Evolutionary conservation across 352 stramenopile species (phyloP).

Genomic region (Peronosclerospora sorghi): DNA sequence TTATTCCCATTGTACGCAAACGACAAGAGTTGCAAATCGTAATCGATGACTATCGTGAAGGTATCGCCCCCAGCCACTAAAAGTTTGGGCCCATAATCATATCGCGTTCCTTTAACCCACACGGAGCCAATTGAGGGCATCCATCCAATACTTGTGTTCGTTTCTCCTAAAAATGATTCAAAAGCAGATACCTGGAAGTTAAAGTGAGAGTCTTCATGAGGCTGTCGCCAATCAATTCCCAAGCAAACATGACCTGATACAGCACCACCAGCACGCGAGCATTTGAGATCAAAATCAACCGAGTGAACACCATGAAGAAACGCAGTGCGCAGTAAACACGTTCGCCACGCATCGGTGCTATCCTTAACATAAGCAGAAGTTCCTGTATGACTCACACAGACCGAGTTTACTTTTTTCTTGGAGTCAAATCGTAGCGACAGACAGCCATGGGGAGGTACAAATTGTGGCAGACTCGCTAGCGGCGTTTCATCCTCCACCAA

Average conservation of each 20-base stretch:
- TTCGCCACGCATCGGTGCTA: slow-evolving; percentile 45
- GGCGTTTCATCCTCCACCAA: slow-evolving; percentile 69
- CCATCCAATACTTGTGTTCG: slow-evolving; percentile 52
- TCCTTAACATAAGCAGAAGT: slow-evolving; percentile 49
- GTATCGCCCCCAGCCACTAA: slow-evolving; percentile 51
- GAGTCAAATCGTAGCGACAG: slow-evolving; percentile 49
- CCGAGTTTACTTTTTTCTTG: slow-evolving; percentile 46
- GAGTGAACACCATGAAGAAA: slow-evolving; percentile 61
- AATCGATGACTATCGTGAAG: slow-evolving; percentile 61
- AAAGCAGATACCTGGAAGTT: slow-evolving; percentile 5
- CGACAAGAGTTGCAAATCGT: slow-evolving; percentile 54
- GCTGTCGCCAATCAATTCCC: slow-evolving; percentile 47
- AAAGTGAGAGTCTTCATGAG: slow-evolving; percentile 2
- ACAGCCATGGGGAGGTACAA: slow-evolving; percentile 49
- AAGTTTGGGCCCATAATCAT: slow-evolving; percentile 38
- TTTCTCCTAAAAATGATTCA: slow-evolving; percentile 44
- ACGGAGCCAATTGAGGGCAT: slow-evolving; percentile 74
- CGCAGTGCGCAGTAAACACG: slow-evolving; percentile 45
- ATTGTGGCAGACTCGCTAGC: slow-evolving; percentile 43
- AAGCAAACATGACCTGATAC: slow-evolving; percentile 70
- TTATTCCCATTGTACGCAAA: slow-evolving; percentile 63
- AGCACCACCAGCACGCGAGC: slow-evolving; percentile 40
- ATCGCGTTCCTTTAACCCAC: slow-evolving; percentile 53
- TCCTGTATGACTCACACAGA: slow-evolving; percentile 64
- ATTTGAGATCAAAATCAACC: slow-evolving; percentile 74